phyloP scores from a whole-genome alignment of 2,329 filamentous ascomycete species.

The Aspergillus quadrilineatus region DNA sequence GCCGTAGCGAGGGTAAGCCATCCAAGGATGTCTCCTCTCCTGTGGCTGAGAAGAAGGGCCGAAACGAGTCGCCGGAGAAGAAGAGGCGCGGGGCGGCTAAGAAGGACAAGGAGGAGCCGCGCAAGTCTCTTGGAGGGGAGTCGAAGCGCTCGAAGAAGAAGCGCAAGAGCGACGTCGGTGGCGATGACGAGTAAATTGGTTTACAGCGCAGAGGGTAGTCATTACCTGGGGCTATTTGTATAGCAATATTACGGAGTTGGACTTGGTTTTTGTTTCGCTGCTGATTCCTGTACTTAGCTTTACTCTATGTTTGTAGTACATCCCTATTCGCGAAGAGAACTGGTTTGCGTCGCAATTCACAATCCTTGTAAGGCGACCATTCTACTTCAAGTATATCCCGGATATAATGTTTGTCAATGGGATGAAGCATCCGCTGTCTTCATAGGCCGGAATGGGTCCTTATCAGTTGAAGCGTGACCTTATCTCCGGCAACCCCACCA shows the following conservation, averaged over 20 bases:
- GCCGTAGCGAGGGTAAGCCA: constrained; percentile 41
- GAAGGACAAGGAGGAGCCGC: constrained; percentile 31
- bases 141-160: constrained; percentile 46
- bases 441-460: constrained; percentile 16
- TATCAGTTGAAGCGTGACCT: constrained; percentile 18
- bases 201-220: not conserved
- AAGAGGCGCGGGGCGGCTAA: constrained; percentile 30
- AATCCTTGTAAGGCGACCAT: not conserved
- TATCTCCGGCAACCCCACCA: constrained; percentile 20
- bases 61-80: constrained; percentile 31
- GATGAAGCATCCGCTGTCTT: constrained; percentile 4
- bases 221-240: not conserved
- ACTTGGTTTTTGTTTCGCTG: constrained; percentile 5
- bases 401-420: not conserved
- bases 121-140: constrained; percentile 33
- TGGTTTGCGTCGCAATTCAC: not conserved
- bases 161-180: constrained; percentile 46
- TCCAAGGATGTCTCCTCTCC: constrained; percentile 32
- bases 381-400: no score
- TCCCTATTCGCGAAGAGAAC: not conserved
- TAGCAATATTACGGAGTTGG: constrained; percentile 7
- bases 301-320: not conserved
- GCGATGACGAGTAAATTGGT: constrained; percentile 22
- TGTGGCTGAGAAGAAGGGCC: constrained; percentile 22
- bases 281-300: not conserved